Evolutionary conservation across 345 rosid species (phyloP), one percentile per base, ranked within the genome.

Genomic region (Populus euphratica): DNA sequence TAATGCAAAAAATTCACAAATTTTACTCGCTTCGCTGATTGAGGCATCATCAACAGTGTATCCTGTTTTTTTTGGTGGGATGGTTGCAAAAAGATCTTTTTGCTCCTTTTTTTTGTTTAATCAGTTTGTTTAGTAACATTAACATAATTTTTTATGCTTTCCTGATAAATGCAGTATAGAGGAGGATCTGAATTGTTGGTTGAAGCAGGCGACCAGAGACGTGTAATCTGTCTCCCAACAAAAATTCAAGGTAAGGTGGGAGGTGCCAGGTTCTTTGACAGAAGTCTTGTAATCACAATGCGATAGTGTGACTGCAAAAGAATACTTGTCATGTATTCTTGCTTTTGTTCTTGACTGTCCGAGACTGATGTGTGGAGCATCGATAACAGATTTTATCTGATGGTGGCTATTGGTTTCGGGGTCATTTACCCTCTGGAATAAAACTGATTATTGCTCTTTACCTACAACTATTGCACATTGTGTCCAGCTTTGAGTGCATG

Each of bases 201-300:
- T 41, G 98, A 93, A 83, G 97, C 97, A 0, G 98, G 97, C 73
- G 98, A 94, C 78, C 96, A 90, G 81, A 89, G 98, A 80, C 88
- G 96, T 31, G 93, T 90, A 70, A 93, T 94, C 63, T 47, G 35
- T 20, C 81, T 94, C 76, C 96, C 98, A 1, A 80, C 86, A 20
- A 81, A 85, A 82, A 86, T 93, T 80, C 98, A 94, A 84, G 97
- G 98, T 75, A 93, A 91, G 61, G 94, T 91, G 8, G 93, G 88
- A 78, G 91, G 92, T 62, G 99, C 98, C 76, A 95, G 90, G 85
- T 93, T 95, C 79, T 27, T 85, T 2, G 89, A 91, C 71, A 85
- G 90, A 81, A 91, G 87, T 85, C 91, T 93, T 9, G 73, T 90
- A 69, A 84, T 95, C 83, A 91, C 93, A n/a, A 87, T 95, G 90